Evolutionary conservation across 306 rosid species (phyloP), one percentile per base, ranked within the genome.

Genomic region (Cucurbita argyrosperma): DNA sequence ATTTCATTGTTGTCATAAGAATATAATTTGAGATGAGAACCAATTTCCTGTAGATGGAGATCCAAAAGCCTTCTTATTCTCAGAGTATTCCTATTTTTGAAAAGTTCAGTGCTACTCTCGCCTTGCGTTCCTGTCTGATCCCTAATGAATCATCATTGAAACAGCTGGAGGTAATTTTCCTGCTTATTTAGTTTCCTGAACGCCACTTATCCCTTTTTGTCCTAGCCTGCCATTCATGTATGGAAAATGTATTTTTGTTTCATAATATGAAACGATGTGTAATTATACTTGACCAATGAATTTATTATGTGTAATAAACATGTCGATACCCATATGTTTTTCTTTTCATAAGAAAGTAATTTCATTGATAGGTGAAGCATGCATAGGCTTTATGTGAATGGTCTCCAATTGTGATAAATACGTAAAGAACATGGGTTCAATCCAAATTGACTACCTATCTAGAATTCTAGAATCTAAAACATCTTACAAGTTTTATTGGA

Each of bases 141-240:
- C 81, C 87, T 11, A 87, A 90, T 59, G 92, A 90, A 80, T 82
- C 96, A 69, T 78, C 83, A 73, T 74, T 79, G 80, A 89, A 87
- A 80, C 92, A 85, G 81, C 79, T 94, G 77, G 90, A 94, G 98
- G 98, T 91, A 84, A 64, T 72, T 5, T 45, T 13, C 40, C 15
- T 39, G 26, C 23, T 23, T 15, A 18, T 18, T 38, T 15, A 7
- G 14, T 58, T 73, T 73, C 40, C 4, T 57, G 23, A n/a, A 37
- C 38, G 76, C 15, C 39, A 11, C 7, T 2, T 1, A 49, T 14
- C 54, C 56, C 21, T 47, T 66, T 66, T 47, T 26, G 6, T 23
- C 5, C 21, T 68, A 46, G 73, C 52, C 19, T 68, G 19, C 73
- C 12, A 68, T 42, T 51, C 5, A 42, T 42, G 3, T 21, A 14